Percentiles rank a stretch among this genome's conserved stretches.
These are phyloP conservation scores for Epichloe festucae DNA, from an alignment of 2,329 filamentous ascomycete species.

Conservation along the genomic window DNA sequence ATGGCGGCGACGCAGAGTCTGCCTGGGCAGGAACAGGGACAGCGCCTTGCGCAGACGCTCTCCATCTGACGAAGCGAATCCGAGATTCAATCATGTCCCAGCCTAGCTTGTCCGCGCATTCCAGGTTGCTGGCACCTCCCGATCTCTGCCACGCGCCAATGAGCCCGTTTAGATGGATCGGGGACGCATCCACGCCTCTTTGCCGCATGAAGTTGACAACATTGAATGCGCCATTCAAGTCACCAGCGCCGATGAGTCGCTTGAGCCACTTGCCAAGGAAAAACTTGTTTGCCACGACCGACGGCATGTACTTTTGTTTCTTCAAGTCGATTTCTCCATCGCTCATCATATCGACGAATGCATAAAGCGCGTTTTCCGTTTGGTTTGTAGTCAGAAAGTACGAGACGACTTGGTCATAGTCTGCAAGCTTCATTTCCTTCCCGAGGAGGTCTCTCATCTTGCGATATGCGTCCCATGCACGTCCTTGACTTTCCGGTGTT, in stretches of 20 bases:
- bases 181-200: constrained; percentile 52
- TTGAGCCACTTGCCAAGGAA: constrained; percentile 86
- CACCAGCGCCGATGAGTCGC: constrained; percentile 59
- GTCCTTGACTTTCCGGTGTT: constrained; percentile 31
- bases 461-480: constrained; percentile 56
- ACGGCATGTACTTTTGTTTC: constrained; percentile 31
- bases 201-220: constrained; percentile 66
- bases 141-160: constrained; percentile 66
- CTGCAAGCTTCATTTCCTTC: constrained; percentile 49
- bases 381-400: constrained; percentile 56
- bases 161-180: constrained; percentile 70
- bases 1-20: constrained; percentile 6
- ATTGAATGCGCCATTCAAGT: constrained; percentile 56
- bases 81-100: constrained; percentile 67
- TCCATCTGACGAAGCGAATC: constrained; percentile 45
- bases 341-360: constrained; percentile 86
- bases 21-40: not conserved
- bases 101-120: constrained; percentile 53
- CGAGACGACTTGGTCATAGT: constrained; percentile 64
- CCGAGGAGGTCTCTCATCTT: constrained; percentile 49
- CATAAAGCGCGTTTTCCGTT: constrained; percentile 53
- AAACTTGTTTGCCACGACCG: constrained; percentile 54
- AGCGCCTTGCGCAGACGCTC: constrained; percentile 14
- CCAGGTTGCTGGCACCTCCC: constrained; percentile 37
- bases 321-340: constrained; percentile 39